phyloP scores from a whole-genome alignment of 345 rosid genomes.

The Lepidium sativum region DNA sequence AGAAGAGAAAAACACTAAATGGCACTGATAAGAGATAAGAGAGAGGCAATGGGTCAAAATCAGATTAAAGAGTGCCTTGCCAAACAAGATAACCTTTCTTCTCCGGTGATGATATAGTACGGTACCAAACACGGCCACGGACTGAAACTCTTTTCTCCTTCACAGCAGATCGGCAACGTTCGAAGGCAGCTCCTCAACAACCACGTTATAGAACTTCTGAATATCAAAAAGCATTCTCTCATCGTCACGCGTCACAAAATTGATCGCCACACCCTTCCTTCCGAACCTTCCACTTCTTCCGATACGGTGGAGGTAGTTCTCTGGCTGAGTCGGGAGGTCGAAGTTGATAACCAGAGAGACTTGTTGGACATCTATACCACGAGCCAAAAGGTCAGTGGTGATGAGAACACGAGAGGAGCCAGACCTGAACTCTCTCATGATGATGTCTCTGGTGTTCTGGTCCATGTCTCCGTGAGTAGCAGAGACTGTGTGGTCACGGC shows the following conservation, averaged over 20 bases:
- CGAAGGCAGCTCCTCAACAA: constrained; percentile 52
- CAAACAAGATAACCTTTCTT: constrained; percentile 26
- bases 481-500: constrained; percentile 65
- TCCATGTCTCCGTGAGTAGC: constrained; percentile 80
- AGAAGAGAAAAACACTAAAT: constrained; percentile 2
- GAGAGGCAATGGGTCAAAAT: constrained; percentile 10
- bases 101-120: constrained; percentile 15
- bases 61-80: constrained; percentile 27
- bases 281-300: constrained; percentile 78
- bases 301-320: constrained; percentile 67
- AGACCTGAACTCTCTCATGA: constrained; percentile 71
- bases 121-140: not conserved
- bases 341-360: constrained; percentile 66
- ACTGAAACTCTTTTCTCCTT: constrained; percentile 6
- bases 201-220: constrained; percentile 53
- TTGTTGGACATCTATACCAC: constrained; percentile 74
- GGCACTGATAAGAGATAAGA: not conserved
- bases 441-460: constrained; percentile 67
- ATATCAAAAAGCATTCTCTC: constrained; percentile 57
- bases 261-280: constrained; percentile 68
- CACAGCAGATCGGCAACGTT: constrained; percentile 53
- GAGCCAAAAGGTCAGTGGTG: constrained; percentile 67
- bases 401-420: constrained; percentile 71
- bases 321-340: constrained; percentile 66
- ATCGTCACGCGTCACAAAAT: constrained; percentile 46